Evolutionary conservation across 116 monocot genomes (phyloP).

Genomic region (Zostera marina): DNA sequence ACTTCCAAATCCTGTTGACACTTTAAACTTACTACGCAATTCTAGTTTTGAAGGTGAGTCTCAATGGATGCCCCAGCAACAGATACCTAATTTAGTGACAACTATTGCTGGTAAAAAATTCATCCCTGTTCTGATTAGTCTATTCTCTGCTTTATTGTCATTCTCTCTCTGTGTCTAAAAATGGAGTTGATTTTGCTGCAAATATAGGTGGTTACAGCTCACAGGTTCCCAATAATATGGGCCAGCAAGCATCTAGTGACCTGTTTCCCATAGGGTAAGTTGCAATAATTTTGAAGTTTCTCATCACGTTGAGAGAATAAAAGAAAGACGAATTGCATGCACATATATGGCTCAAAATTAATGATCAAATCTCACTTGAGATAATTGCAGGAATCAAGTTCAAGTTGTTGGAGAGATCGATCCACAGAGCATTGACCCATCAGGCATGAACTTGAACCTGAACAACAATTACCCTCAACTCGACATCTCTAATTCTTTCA

Average conservation of each 20-base stretch:
- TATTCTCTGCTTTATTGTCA: background rate
- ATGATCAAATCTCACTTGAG: background rate
- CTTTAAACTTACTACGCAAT: slow-evolving; percentile 18
- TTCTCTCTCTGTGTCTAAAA: slow-evolving; percentile 1
- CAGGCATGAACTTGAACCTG: slow-evolving; percentile 20
- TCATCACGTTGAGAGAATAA: background rate
- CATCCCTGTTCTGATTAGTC: too few relatives aligned
- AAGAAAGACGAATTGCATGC: background rate
- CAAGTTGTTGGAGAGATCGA: slow-evolving; percentile 23
- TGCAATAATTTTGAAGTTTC: background rate
- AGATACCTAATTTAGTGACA: slow-evolving; percentile 2
- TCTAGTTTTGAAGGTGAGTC: slow-evolving; percentile 32
- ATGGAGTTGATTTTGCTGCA: background rate
- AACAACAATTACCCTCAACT: slow-evolving; percentile 16
- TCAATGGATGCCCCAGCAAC: slow-evolving; percentile 11
- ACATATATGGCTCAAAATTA: background rate
- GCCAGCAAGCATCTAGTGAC: slow-evolving; percentile 25
- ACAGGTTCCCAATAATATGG: slow-evolving; percentile 35
- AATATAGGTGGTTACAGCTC: slow-evolving; percentile 48
- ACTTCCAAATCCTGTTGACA: slow-evolving; percentile 19
- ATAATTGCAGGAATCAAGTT: slow-evolving; percentile 35
- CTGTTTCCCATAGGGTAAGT: slow-evolving; percentile 31
- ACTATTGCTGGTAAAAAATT: slow-evolving; percentile 2
- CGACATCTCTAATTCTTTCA: slow-evolving; percentile 29
- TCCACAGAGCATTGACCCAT: slow-evolving; percentile 7